Base-by-base conservation (phyloP, 257 asterid genomes). In the Catharanthus roseus region DNA sequence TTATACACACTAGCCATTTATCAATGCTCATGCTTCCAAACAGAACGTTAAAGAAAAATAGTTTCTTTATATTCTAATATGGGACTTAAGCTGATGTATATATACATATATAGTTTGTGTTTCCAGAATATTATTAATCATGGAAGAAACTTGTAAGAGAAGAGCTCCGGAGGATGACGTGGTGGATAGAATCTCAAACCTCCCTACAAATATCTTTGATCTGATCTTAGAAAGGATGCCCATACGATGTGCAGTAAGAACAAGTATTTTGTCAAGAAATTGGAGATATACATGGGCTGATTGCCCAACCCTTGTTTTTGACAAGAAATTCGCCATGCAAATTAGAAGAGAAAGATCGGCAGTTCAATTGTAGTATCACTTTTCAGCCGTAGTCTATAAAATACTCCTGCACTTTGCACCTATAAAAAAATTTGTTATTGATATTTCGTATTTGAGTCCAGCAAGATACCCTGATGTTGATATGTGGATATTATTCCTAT, bases 281-380 rank as follows among this genome's bases (percentile, higher is more conserved):
- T 78, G 82, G 79, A 74, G 79, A 55, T 23, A 69, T 49, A n/a
- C 34, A 3, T 74, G 82, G 79, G 10, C 24, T 3, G 34, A 0
- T 9, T 44, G 44, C 68, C 55, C 77, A 21, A 6, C 36, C 6
- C 10, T 77, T 1, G 42, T 67, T 12, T 7, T 72, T 9, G 77
- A 77, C 42, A 10, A 56, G 23, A 10, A 21, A 16, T 3, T 33
- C 19, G 66, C 58, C 26, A 23, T 31, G 34, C 29, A 58, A 5
- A 12, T 58, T 23, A 12, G 24, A 23, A 18, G 39, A 8, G 50
- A 36, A 5, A n/a, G 21, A 50, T 56, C 33, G 11, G 9, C n/a
- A 0, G 3, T 10, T n/a, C 23, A 24, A 0, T 41, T 33, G 26
- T 9, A 34, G 56, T 28, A 26, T 8, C 15, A 13, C 24, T 34